Percentiles rank a stretch among this genome's conserved stretches.
Conservation (phyloP, 2,329 filamentous ascomycete species). For the Sordariomycetes sp. region DNA sequence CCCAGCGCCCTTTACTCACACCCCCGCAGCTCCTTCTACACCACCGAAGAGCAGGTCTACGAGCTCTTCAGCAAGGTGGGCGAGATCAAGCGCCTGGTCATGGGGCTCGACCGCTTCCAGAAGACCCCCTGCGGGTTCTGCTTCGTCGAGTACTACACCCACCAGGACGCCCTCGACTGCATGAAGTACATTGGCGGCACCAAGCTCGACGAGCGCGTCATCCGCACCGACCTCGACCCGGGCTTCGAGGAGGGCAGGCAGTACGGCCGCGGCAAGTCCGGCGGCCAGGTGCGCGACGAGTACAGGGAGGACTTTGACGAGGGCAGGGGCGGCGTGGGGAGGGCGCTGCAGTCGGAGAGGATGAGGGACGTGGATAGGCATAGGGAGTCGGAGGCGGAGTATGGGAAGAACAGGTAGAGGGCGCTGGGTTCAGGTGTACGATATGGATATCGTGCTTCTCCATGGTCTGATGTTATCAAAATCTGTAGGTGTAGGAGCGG, state of each 20-base stretch:
- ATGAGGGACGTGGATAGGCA: slow-evolving; percentile 22
- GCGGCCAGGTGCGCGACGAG: slow-evolving; percentile 94
- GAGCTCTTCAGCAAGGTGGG: slow-evolving; percentile 94
- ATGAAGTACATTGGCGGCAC: slow-evolving; percentile 98
- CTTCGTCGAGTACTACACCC: slow-evolving; percentile 98
- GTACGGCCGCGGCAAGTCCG: slow-evolving; percentile 90
- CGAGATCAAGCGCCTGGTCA: slow-evolving; percentile 95
- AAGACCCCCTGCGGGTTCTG: slow-evolving; percentile 99
- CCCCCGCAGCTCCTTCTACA: slow-evolving; percentile 74
- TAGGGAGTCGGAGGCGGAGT: slow-evolving; percentile 14
- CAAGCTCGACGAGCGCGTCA: slow-evolving; percentile 94
- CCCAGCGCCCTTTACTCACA: slow-evolving; percentile 1
- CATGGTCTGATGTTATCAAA: background rate
- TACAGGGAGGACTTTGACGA: slow-evolving; percentile 97
- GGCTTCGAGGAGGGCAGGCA: slow-evolving; percentile 94
- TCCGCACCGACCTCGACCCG: slow-evolving; percentile 88
- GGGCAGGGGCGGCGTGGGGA: slow-evolving; percentile 79
- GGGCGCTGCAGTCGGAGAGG: slow-evolving; percentile 54
- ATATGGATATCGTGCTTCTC: background rate
- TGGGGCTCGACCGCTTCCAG: slow-evolving; percentile 93
- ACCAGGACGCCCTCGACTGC: slow-evolving; percentile 93
- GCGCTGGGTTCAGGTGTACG: background rate
- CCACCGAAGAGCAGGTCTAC: slow-evolving; percentile 97
- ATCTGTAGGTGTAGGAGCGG: background rate
- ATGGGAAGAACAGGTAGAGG: slow-evolving; percentile 22